These are phyloP conservation scores for Fusarium acutatum DNA, from an alignment of 2,329 filamentous ascomycete genomes.

Conservation along the genomic window DNA sequence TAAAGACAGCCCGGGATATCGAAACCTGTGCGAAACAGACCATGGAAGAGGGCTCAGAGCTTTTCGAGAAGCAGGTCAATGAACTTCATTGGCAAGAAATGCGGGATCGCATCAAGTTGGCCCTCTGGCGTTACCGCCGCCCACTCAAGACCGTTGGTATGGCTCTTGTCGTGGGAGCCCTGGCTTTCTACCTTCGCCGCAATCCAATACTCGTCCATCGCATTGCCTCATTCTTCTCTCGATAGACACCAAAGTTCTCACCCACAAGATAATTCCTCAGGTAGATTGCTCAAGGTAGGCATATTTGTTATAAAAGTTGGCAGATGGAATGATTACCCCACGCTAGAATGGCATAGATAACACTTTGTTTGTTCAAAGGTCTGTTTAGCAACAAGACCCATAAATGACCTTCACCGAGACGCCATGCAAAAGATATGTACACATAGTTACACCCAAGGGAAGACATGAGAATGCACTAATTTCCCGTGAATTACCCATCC, in stretches of 20 bases:
- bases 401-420: constrained; percentile 31
- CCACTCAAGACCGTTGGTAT: constrained; percentile 69
- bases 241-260: constrained; percentile 7
- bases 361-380: constrained; percentile 10
- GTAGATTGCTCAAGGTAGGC: neutral
- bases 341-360: constrained; percentile 8
- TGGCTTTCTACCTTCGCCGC: constrained; percentile 74
- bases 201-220: constrained; percentile 46
- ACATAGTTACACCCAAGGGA: constrained; percentile 25
- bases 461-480: constrained; percentile 6
- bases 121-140: constrained; percentile 71
- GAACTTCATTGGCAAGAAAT: constrained; percentile 75
- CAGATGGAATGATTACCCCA: neutral
- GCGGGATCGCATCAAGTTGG: constrained; percentile 39
- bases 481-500: neutral
- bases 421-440: constrained; percentile 35
- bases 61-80: constrained; percentile 75
- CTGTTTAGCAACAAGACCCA: constrained; percentile 20
- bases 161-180: constrained; percentile 71
- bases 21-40: constrained; percentile 62
- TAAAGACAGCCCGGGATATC: constrained; percentile 79
- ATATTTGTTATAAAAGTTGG: constrained; percentile 8
- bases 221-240: constrained; percentile 40
- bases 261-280: neutral
- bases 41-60: constrained; percentile 69